Evolutionary conservation across 164 flowering plant genomes (phyloP).

Genomic region (Houttuynia cordata): DNA sequence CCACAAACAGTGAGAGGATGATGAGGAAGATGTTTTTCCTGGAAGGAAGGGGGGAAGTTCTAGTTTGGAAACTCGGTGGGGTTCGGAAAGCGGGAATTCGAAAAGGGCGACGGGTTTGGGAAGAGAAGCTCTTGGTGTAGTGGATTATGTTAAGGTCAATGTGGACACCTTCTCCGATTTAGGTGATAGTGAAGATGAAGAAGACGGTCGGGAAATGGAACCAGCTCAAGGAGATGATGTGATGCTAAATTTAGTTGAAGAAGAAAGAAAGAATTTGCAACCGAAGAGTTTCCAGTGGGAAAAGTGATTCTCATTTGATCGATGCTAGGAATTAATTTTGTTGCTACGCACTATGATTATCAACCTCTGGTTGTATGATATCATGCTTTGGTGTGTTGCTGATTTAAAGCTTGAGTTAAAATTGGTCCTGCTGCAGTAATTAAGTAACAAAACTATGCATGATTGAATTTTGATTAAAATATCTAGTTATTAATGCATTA

Average conservation of each 20-base stretch:
- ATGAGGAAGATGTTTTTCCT: conserved; percentile 2
- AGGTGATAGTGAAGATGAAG: neutral
- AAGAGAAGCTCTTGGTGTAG: neutral
- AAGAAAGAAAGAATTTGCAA: conserved; percentile 3
- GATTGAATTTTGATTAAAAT: no score
- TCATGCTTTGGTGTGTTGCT: neutral
- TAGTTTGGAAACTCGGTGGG: no score
- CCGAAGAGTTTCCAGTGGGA: conserved; percentile 21
- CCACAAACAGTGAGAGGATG: no score
- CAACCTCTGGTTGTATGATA: no score
- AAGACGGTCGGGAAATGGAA: neutral
- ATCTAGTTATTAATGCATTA: no score
- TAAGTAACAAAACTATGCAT: no score
- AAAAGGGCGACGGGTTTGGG: neutral
- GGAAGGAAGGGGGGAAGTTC: no score
- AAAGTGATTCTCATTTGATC: conserved; percentile 54
- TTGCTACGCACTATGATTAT: no score
- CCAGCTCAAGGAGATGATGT: conserved; percentile 8
- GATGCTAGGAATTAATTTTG: conserved; percentile 44
- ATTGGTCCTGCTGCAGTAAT: no score
- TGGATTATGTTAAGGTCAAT: neutral
- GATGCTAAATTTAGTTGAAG: conserved; percentile 12
- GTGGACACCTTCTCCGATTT: neutral
- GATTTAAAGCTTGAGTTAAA: no score
- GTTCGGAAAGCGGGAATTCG: neutral